Base-by-base conservation (phyloP, 768 basidiomycete species). In the Leccinum variicolor region DNA sequence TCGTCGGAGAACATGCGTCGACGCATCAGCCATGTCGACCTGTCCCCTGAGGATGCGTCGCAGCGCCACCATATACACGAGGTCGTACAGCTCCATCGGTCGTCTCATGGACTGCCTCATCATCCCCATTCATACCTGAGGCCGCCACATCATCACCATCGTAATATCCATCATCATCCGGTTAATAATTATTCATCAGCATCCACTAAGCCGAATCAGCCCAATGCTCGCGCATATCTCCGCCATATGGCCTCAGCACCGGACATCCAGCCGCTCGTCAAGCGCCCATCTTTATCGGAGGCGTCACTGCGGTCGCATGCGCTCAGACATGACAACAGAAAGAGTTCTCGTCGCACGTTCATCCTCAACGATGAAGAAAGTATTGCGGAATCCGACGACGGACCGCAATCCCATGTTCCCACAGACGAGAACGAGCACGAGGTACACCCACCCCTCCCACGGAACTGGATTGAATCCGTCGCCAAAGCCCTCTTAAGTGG, bases 381-480 rank as follows among this genome's bases (percentile, higher is more conserved):
- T 15, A 61, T 66, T 50, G 64, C 62, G 31, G 57, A 68, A 31
- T 63, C 64, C 7, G 62, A 63, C 31, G 53, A 61, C 28, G 67
- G 64, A 25, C 19, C 59, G n/a, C 62, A 13, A 28, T 45, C 73
- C 68, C 57, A 58, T 62, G 66, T 64, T 39, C 66, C 71, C 49
- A 73, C 68, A 6, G 75, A 76, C 54, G 65, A 64, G 15, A 68
- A 73, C 46, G 68, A 66, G 10, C 66, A 71, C 17, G 69, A 67
- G 41, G 53, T 53, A 34, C 59, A 57, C 49, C 84, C 84, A n/a
- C 83, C 86, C 4, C 74, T 89, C 31, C 87, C 88, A 4, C 68
- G 76, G 8, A 81, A 81, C n/a, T 90, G 89, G 89, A 73, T 90
- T 23, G 84, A 87, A 66, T 81, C 77, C 2, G 85, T 90, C n/a